Evolutionary conservation across 139 green algal species (phyloP).

Genomic region (Chlamydomonas asymmetrica): DNA sequence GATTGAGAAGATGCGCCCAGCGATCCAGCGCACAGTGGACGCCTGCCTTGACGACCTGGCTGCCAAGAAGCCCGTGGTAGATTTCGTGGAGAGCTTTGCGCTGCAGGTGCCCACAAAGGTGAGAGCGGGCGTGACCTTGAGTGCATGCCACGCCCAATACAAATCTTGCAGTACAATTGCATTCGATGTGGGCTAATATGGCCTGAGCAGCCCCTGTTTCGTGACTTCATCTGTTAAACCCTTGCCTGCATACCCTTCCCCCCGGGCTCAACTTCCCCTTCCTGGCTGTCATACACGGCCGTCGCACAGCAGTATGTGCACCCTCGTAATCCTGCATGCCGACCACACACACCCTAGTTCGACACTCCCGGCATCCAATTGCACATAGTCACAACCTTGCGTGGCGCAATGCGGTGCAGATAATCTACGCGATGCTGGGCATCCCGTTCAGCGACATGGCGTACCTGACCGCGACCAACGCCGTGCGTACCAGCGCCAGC

Average conservation of each 20-base stretch:
- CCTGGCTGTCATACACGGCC: neutral
- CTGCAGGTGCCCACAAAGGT: conserved; percentile 37
- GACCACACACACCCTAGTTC: too few species aligned
- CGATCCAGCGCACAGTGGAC: conserved; percentile 28
- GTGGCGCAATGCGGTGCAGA: too few species aligned
- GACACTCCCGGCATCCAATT: too few species aligned
- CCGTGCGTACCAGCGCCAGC: conserved; percentile 31
- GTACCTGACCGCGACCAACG: conserved; percentile 41
- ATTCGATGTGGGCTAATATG: neutral
- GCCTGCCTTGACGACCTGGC: conserved; percentile 34
- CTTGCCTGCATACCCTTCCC: too few species aligned
- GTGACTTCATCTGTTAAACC: too few species aligned
- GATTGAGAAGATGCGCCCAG: conserved; percentile 10
- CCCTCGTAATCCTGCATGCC: neutral
- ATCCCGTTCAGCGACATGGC: conserved; percentile 35
- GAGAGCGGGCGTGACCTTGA: too few species aligned
- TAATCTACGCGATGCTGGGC: conserved; percentile 50
- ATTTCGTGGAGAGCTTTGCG: conserved; percentile 30
- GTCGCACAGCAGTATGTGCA: neutral
- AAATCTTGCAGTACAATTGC: neutral
- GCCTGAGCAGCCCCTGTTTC: neutral
- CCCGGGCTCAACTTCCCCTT: neutral
- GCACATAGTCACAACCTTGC: too few species aligned
- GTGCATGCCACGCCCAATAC: neutral
- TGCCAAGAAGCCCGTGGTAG: neutral